A percentile compares a stretch with the other conserved stretches of the same genome.
These are phyloP conservation scores for Cocos nucifera DNA, from an alignment of 176 grass and related monocot genomes.

Conservation along the genomic window DNA sequence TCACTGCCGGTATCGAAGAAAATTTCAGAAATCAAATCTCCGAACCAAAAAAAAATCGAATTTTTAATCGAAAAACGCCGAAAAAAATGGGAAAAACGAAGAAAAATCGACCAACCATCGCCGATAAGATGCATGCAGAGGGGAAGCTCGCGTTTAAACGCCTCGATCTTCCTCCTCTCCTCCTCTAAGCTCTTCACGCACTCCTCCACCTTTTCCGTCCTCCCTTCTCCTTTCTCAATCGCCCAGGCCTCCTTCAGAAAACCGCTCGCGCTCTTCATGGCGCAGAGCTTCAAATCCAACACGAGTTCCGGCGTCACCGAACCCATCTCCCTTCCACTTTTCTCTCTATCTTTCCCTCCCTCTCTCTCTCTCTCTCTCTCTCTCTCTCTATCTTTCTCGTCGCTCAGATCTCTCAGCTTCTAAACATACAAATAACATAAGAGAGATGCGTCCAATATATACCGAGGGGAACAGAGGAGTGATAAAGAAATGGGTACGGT, in stretches of 20 bases:
- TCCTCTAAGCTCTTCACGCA: conserved; percentile 53
- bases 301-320: conserved; percentile 5
- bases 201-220: conserved; percentile 32
- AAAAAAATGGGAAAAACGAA: not conserved
- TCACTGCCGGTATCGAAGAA: conserved; percentile 32
- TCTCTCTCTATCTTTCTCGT: not conserved
- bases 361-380: not conserved
- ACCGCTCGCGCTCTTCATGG: conserved; percentile 29
- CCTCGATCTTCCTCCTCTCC: conserved; percentile 66
- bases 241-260: conserved; percentile 19
- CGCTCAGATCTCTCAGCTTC: conserved; percentile 1
- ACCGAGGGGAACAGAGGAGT: not conserved
- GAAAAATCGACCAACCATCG: conserved; percentile 35
- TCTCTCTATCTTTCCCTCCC: not conserved
- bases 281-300: conserved; percentile 50
- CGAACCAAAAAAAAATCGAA: not conserved
- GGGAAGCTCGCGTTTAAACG: conserved; percentile 84
- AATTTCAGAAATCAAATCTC: conserved; percentile 1
- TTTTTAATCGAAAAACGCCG: not conserved
- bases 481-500: conserved; percentile 6
- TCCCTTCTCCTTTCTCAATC: conserved; percentile 26
- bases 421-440: not conserved
- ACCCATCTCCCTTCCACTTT: conserved; percentile 29
- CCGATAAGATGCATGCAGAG: conserved; percentile 54
- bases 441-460: not conserved